A percentile compares a stretch with the other conserved stretches of the same genome.
Conservation (phyloP, 2,329 filamentous ascomycete genomes). For the Boeremia lycopersici region DNA sequence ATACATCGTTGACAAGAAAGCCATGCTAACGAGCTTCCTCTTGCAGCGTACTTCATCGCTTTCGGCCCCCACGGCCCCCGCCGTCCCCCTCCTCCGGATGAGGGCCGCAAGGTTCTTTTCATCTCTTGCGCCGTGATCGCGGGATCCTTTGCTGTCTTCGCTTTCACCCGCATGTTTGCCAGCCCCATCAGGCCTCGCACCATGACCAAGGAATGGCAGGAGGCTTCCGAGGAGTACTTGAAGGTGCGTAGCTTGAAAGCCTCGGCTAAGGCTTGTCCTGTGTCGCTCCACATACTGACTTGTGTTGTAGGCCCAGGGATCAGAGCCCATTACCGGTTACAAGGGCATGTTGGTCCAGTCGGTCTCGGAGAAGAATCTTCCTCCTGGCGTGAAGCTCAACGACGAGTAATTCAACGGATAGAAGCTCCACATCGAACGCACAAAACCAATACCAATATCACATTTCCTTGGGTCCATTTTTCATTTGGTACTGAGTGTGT, state of each 20-base stretch:
- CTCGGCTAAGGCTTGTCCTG: neutral
- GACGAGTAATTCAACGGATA: conserved; percentile 38
- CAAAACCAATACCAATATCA: conserved; percentile 41
- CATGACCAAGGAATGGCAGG: conserved; percentile 97
- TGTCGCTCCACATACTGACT: conserved; percentile 20
- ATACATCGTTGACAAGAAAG: conserved; percentile 16
- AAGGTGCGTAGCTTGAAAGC: conserved; percentile 66
- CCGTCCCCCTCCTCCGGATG: conserved; percentile 79
- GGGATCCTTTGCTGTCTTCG: conserved; percentile 74
- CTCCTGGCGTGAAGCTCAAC: conserved; percentile 34
- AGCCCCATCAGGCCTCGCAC: conserved; percentile 70
- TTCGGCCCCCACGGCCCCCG: conserved; percentile 97
- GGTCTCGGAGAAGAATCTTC: conserved; percentile 42
- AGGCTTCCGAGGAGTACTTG: conserved; percentile 91
- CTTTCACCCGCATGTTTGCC: conserved; percentile 72
- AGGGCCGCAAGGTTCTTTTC: conserved; percentile 77
- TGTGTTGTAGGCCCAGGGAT: conserved; percentile 41
- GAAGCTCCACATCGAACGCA: conserved; percentile 31
- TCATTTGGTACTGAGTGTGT: conserved; percentile 46
- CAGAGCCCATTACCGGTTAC: conserved; percentile 48
- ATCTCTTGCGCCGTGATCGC: conserved; percentile 73
- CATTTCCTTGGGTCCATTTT: conserved; percentile 46
- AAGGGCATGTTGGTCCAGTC: conserved; percentile 50
- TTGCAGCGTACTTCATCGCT: conserved; percentile 96
- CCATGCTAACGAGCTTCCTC: conserved; percentile 28